phyloP scores from a whole-genome alignment of 192 early-diverging fungal genomes.

The Coemansia sp. region DNA sequence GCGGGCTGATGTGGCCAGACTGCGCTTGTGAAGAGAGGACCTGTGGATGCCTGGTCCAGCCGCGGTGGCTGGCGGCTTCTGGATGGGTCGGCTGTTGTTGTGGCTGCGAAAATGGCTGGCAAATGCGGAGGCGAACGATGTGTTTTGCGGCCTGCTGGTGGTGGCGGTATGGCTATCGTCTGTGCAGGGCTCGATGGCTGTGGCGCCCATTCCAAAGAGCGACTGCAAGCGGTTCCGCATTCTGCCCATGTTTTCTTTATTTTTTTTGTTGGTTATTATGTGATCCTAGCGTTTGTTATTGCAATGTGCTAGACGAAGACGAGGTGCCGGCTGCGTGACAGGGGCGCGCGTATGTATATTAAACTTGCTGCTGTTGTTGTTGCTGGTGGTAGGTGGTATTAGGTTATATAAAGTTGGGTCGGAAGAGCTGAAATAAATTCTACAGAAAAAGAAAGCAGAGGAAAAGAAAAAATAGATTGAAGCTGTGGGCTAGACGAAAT shows the following conservation, averaged over 20 bases:
- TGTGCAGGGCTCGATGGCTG: slow-evolving; percentile 4
- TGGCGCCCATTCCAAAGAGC: slow-evolving; percentile 22
- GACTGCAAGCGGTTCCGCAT: slow-evolving; percentile 23
- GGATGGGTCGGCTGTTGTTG: not conserved
- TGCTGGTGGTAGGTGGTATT: not conserved
- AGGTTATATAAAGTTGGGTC: not conserved
- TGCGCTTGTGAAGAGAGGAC: slow-evolving; percentile 2
- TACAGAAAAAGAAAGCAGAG: not conserved
- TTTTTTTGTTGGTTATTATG: not conserved
- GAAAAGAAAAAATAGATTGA: not conserved
- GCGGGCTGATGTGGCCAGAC: not conserved
- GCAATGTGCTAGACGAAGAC: not conserved
- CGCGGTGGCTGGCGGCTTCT: not conserved
- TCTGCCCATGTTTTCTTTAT: slow-evolving; percentile 18
- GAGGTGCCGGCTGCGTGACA: not conserved
- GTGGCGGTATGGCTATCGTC: not conserved
- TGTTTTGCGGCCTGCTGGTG: not conserved
- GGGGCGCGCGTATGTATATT: too few relatives aligned
- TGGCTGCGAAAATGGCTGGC: slow-evolving; percentile 11
- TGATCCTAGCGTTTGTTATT: too few relatives aligned
- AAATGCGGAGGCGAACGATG: slow-evolving; percentile 5
- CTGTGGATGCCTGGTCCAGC: not conserved
- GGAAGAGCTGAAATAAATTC: not conserved
- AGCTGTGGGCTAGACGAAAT: not conserved
- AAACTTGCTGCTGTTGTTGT: not conserved